phyloP scores from a whole-genome alignment of 2,329 filamentous ascomycete species.

The Fonsecaea erecta region DNA sequence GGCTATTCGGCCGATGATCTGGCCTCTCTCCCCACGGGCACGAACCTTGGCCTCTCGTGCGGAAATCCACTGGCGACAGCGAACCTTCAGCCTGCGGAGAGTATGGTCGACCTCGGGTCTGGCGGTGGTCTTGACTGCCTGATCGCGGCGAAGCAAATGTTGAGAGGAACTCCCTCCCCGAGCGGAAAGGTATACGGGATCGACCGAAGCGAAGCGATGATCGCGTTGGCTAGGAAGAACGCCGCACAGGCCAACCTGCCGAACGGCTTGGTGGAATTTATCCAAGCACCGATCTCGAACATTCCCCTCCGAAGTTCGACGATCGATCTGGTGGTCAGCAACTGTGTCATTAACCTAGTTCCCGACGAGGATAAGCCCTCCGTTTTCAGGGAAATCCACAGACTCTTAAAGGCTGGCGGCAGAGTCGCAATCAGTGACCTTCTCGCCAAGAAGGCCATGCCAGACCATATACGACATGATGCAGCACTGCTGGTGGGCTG shows the following conservation, averaged over 20 bases:
- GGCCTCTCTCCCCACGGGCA: constrained; percentile 49
- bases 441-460: constrained; percentile 47
- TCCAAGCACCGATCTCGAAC: constrained; percentile 58
- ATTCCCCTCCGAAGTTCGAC: constrained; percentile 50
- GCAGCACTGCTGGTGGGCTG: constrained; percentile 65
- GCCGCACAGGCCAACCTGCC: constrained; percentile 4
- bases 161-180: neutral
- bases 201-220: constrained; percentile 8
- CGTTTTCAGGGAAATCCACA: constrained; percentile 63
- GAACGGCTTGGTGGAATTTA: constrained; percentile 48
- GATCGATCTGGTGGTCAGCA: constrained; percentile 64
- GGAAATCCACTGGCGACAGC: constrained; percentile 60
- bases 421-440: constrained; percentile 66
- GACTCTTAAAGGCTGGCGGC: constrained; percentile 62
- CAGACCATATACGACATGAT: constrained; percentile 54
- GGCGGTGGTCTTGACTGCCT: constrained; percentile 15
- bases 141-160: constrained; percentile 10
- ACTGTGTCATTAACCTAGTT: constrained; percentile 67
- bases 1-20: constrained; percentile 59
- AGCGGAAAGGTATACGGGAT: constrained; percentile 14
- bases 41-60: constrained; percentile 61
- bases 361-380: constrained; percentile 57
- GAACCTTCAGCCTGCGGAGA: constrained; percentile 42
- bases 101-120: constrained; percentile 22
- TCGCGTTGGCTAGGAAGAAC: constrained; percentile 9